Evolutionary conservation across 1,284 basidiomycete species (phyloP).

Genomic region (Leccinum pachyderme): DNA sequence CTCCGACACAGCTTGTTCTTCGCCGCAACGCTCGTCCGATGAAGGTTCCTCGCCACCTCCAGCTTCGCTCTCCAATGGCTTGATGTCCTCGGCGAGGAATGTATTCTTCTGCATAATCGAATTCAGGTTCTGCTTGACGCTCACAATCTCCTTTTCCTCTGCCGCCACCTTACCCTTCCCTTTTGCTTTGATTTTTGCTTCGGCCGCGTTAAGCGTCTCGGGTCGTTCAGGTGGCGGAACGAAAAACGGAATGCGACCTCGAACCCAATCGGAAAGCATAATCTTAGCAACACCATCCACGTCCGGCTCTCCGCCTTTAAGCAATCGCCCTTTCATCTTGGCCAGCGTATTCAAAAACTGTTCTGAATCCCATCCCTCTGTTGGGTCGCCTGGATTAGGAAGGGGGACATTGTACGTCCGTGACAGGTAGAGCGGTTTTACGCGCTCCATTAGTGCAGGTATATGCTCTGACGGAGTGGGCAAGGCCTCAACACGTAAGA

Average conservation of each 20-base stretch:
- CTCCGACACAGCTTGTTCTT: slow-evolving; percentile 32
- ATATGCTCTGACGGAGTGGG: slow-evolving; percentile 94
- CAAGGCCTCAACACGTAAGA: slow-evolving; percentile 94
- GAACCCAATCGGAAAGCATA: slow-evolving; percentile 95
- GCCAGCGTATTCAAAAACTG: slow-evolving; percentile 86
- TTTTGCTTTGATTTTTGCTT: slow-evolving; percentile 55
- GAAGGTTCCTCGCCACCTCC: slow-evolving; percentile 29
- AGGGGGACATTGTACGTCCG: slow-evolving; percentile 84
- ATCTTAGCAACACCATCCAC: slow-evolving; percentile 93
- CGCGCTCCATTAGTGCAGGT: slow-evolving; percentile 81
- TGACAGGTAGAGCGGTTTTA: slow-evolving; percentile 90
- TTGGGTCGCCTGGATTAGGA: slow-evolving; percentile 53
- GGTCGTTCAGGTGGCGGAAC: slow-evolving; percentile 76
- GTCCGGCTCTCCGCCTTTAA: slow-evolving; percentile 96
- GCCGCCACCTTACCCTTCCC: slow-evolving; percentile 35
- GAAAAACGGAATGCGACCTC: slow-evolving; percentile 94
- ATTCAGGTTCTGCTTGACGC: slow-evolving; percentile 57
- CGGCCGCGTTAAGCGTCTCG: slow-evolving; percentile 63
- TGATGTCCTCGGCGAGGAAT: slow-evolving; percentile 72
- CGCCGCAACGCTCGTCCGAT: slow-evolving; percentile 31
- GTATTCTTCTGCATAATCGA: slow-evolving; percentile 85
- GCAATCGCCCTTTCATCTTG: slow-evolving; percentile 86
- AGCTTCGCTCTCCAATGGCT: slow-evolving; percentile 53
- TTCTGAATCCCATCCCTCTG: slow-evolving; percentile 67
- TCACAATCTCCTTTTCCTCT: slow-evolving; percentile 38